Conservation (phyloP, 495 filamentous ascomycete species). For the Podospora comata region DNA sequence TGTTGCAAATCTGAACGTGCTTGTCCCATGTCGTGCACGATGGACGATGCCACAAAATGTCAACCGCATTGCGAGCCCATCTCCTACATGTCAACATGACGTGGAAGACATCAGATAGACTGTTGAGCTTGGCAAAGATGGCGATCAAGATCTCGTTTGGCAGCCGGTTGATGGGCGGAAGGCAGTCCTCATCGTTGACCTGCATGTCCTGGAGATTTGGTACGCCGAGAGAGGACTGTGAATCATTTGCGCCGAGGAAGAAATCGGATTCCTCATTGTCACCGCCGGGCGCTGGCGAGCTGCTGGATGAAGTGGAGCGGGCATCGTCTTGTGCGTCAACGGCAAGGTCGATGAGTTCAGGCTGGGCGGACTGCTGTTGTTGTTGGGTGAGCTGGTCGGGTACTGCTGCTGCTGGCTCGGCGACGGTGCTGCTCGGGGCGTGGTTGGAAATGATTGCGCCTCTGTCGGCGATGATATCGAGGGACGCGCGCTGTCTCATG, state of each 20-base stretch:
- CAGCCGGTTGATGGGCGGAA: constrained; percentile 74
- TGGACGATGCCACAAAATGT: constrained; percentile 91
- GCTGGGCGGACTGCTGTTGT: constrained; percentile 1
- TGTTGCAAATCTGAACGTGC: constrained; percentile 70
- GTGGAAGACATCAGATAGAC: constrained; percentile 69
- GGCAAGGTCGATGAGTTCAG: constrained; percentile 7
- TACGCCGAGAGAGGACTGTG: constrained; percentile 81
- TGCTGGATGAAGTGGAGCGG: constrained; percentile 68
- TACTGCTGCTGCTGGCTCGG: constrained; percentile 15
- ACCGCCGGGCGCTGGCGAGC: constrained; percentile 70
- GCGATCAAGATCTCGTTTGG: constrained; percentile 92
- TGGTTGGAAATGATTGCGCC: not conserved
- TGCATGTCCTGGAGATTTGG: constrained; percentile 71
- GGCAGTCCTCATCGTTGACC: constrained; percentile 55
- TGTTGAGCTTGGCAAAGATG: constrained; percentile 81
- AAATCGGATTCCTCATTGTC: constrained; percentile 87
- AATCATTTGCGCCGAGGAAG: constrained; percentile 82
- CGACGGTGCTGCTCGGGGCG: constrained; percentile 8
- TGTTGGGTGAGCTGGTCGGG: not conserved
- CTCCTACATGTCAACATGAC: constrained; percentile 90
- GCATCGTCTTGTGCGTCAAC: constrained; percentile 28
- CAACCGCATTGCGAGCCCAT: constrained; percentile 91
- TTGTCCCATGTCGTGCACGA: constrained; percentile 81
- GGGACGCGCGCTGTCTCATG: constrained; percentile 38
- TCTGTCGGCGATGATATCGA: constrained; percentile 45